Conservation (phyloP, 176 grass and related monocot genomes). For the Cenchrus purpureus region DNA sequence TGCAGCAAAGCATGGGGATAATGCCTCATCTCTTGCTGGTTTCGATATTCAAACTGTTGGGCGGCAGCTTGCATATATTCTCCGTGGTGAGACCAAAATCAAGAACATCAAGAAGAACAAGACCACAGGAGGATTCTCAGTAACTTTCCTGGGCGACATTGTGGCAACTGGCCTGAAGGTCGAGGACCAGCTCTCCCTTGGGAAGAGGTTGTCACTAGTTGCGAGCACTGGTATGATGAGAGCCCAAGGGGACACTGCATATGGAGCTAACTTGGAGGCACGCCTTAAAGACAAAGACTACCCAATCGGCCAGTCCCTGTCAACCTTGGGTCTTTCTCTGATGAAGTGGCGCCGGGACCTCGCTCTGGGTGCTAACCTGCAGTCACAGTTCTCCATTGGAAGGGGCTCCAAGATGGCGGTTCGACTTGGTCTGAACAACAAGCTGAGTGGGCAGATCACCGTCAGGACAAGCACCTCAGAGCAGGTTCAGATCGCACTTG, state of each 20-base stretch:
- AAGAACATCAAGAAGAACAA: conserved; percentile 95
- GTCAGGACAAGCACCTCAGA: conserved; percentile 91
- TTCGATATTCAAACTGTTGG: conserved; percentile 96
- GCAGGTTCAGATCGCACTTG: conserved; percentile 78
- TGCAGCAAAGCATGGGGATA: conserved; percentile 88
- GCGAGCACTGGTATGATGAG: conserved; percentile 78
- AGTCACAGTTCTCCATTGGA: conserved; percentile 75
- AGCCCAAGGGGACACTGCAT: conserved; percentile 78
- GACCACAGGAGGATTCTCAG: conserved; percentile 83
- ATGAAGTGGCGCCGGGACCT: conserved; percentile 85
- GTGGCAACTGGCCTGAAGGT: conserved; percentile 89
- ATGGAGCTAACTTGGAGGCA: conserved; percentile 83
- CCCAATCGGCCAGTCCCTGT: conserved; percentile 78
- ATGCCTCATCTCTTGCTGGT: conserved; percentile 81
- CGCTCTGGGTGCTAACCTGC: conserved; percentile 86
- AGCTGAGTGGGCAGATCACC: conserved; percentile 85
- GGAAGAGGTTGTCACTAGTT: conserved; percentile 74
- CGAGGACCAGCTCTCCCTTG: conserved; percentile 83
- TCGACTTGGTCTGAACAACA: conserved; percentile 88
- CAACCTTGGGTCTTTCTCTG: conserved; percentile 80
- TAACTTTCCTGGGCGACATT: conserved; percentile 91
- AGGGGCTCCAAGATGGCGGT: conserved; percentile 85
- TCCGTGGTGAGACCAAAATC: conserved; percentile 89
- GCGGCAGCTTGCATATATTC: conserved; percentile 77
- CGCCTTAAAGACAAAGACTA: conserved; percentile 85